A percentile compares a stretch with the other conserved stretches of the same genome.
Evolutionary conservation across 352 stramenopile genomes (phyloP).

Genomic region (Thraustochytrium sp.): DNA sequence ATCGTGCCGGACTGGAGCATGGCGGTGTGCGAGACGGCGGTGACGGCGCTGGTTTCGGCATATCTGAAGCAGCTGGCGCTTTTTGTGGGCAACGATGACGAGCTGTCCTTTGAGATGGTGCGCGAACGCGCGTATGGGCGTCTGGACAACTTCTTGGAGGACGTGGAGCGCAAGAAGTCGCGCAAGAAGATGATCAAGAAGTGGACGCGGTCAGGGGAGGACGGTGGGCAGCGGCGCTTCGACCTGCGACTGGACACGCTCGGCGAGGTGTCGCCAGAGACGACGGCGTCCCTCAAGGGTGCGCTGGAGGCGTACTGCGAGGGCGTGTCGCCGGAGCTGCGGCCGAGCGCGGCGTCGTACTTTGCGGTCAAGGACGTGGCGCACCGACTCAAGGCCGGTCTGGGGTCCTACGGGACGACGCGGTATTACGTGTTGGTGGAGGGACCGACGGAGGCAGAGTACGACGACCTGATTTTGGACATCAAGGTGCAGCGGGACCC

Average conservation of each 20-base stretch:
- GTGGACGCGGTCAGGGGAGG: not conserved
- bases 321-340: not conserved
- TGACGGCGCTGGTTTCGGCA: not conserved
- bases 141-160: not conserved
- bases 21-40: not conserved
- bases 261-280: not conserved
- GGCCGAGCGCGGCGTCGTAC: not conserved
- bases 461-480: not conserved
- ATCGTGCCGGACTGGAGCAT: not conserved
- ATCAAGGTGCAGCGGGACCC: not conserved
- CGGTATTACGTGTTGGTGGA: not conserved
- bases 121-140: not conserved
- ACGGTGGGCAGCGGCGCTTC: not conserved
- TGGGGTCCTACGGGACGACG: not conserved
- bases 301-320: not conserved
- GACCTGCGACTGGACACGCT: not conserved
- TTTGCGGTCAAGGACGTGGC: not conserved
- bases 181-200: conserved; percentile 24
- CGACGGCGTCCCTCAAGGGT: not conserved
- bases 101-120: not conserved
- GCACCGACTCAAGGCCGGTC: not conserved
- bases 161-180: not conserved
- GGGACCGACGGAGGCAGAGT: not conserved
- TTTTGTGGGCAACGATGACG: conserved; percentile 11
- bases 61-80: not conserved